Evolutionary conservation across 202 grass and related monocot genomes (phyloP).

Genomic region (Schoenoplectus triqueter): DNA sequence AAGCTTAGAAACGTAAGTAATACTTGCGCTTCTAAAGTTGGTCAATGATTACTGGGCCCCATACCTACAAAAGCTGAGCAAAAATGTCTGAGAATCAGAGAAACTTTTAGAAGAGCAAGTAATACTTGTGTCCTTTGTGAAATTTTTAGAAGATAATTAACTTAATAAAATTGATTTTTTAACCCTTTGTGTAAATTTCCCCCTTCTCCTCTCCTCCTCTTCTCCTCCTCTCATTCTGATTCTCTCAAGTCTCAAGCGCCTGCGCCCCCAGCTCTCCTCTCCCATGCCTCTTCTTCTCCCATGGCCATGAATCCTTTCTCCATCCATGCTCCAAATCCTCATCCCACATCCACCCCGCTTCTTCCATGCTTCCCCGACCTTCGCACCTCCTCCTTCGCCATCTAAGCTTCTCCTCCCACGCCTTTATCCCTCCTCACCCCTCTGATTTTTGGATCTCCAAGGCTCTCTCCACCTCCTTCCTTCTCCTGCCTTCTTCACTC

Average conservation of each 20-base stretch:
- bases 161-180: no score
- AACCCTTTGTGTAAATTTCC: no score
- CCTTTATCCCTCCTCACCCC: neutral
- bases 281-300: slow-evolving; percentile 29
- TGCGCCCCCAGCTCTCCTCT: no score
- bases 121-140: no score
- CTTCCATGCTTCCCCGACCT: slow-evolving; percentile 41
- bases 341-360: neutral
- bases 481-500: slow-evolving; percentile 46
- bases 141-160: no score
- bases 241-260: no score
- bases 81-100: no score
- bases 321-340: slow-evolving; percentile 2
- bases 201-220: neutral
- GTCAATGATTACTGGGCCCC: no score
- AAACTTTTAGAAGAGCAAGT: no score
- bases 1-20: no score
- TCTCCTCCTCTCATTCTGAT: neutral
- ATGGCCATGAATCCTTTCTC: slow-evolving; percentile 5
- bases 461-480: slow-evolving; percentile 46
- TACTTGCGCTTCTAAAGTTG: no score
- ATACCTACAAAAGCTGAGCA: no score
- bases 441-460: slow-evolving; percentile 87
- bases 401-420: neutral
- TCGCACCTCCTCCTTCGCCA: slow-evolving; percentile 26